These are phyloP conservation scores for Lobosporangium transversale DNA, from an alignment of 192 early-diverging fungal species.

Conservation along the genomic window DNA sequence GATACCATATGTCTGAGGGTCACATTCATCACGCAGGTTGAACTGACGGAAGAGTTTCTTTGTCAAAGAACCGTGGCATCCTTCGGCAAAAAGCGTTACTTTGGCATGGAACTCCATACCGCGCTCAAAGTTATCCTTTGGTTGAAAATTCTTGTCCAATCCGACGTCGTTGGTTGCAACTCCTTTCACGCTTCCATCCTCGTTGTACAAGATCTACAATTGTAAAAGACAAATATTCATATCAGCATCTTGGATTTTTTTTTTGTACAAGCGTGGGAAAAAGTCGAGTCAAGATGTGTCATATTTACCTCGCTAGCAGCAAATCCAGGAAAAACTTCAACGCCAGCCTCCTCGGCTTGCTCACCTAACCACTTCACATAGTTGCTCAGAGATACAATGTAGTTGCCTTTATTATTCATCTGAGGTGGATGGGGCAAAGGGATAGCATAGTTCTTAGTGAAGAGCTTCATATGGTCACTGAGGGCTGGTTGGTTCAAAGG, in stretches of 20 bases:
- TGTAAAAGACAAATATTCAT: not conserved
- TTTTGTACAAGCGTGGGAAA: constrained; percentile 8
- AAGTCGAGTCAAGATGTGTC: not conserved
- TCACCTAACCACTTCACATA: constrained; percentile 97
- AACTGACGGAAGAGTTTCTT: constrained; percentile 91
- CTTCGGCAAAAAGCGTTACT: constrained; percentile 96
- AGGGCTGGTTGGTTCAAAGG: constrained; percentile 89
- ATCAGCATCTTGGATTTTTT: not conserved
- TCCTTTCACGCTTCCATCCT: constrained; percentile 92
- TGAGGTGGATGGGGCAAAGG: constrained; percentile 93
- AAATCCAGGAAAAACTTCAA: constrained; percentile 93
- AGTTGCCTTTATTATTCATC: constrained; percentile 97
- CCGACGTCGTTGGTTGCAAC: constrained; percentile 97
- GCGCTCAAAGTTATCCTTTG: constrained; percentile 91
- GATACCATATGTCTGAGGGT: constrained; percentile 94
- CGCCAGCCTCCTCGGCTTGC: constrained; percentile 94
- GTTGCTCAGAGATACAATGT: constrained; percentile 94
- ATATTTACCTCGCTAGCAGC: constrained; percentile 84
- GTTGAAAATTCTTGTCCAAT: constrained; percentile 85
- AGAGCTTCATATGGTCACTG: constrained; percentile 85
- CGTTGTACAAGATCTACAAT: constrained; percentile 78
- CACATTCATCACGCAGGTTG: constrained; percentile 84
- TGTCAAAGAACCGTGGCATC: constrained; percentile 95
- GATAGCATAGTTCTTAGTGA: constrained; percentile 81
- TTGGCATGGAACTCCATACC: constrained; percentile 96